Conservation (phyloP, 2,329 filamentous ascomycete species). For the Penicillium sumatraense region DNA sequence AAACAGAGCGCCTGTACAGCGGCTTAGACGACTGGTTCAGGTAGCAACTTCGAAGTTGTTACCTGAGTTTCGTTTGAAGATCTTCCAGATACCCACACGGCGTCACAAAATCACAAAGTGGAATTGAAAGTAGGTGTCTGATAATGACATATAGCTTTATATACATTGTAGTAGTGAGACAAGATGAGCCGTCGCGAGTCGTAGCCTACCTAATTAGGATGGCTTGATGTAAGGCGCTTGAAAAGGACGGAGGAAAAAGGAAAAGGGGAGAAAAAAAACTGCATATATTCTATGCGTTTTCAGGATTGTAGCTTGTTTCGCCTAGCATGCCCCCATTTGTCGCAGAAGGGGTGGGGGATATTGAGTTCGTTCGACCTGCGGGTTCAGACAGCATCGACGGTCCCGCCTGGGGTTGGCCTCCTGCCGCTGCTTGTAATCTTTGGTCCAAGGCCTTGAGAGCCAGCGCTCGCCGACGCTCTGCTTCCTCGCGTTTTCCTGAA, state of each 20-base stretch:
- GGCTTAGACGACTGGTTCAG: background rate
- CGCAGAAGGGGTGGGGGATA: slow-evolving; percentile 58
- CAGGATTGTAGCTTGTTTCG: slow-evolving; percentile 72
- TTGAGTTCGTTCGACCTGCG: slow-evolving; percentile 45
- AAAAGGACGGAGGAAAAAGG: slow-evolving; percentile 4
- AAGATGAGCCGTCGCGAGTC: background rate
- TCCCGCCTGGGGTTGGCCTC: slow-evolving; percentile 52
- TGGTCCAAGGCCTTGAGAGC: slow-evolving; percentile 92
- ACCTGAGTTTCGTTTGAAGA: too few species aligned
- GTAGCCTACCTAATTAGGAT: background rate
- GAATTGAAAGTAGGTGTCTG: background rate
- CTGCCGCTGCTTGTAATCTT: slow-evolving; percentile 81
- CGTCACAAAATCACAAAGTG: background rate
- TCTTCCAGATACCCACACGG: background rate
- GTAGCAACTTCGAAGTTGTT: too few species aligned
- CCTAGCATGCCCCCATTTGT: slow-evolving; percentile 65
- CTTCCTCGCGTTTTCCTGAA: slow-evolving; percentile 80
- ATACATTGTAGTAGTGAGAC: background rate
- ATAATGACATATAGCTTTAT: background rate
- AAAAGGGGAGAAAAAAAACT: slow-evolving; percentile 3
- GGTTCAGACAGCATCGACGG: slow-evolving; percentile 37
- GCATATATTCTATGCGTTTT: slow-evolving; percentile 49
- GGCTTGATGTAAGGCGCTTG: background rate
- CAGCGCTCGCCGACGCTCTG: slow-evolving; percentile 84
- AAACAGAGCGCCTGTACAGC: slow-evolving; percentile 1